Evolutionary conservation across 305 asterid species (phyloP), one percentile per base, ranked within the genome.

Genomic region (Fraxinus nigra): DNA sequence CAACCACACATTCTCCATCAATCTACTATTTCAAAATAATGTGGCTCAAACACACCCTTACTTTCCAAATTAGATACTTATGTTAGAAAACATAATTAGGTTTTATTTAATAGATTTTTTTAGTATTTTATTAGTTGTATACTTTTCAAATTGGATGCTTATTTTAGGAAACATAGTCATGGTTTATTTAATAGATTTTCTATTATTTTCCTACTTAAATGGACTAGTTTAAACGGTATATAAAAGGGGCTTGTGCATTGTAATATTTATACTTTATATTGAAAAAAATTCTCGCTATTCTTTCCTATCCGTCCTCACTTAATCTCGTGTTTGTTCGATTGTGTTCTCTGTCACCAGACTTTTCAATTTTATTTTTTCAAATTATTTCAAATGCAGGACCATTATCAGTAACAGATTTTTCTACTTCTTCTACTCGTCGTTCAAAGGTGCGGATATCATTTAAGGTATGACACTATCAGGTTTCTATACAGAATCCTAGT

Each of bases 401-500:
- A 38, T 77, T 84, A 77, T 77, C 87, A 20, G 82, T 81, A 9
- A 32, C 76, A n/a, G 76, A 80, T 63, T 28, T 61, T 77, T 77
- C 87, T 80, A 34, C 76, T 54, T 37, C 78, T 54, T 79, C 75
- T 9, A 75, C 24, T 30, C 51, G 73, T 37, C 77, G 73, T 30
- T 78, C 79, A 11, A 77, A 80, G 72, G 70, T 80, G 79, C 84
- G 84, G 72, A 61, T 80, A 70, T 77, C 82, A 54, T 84, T 67
- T 59, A 77, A 73, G 82, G 84, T 84, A 77, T 11, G 63, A 6
- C 32, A 10, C 59, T 18, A 9, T 20, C 13, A 70, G 13, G 38
- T 72, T 38, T 30, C 26, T 74, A 72, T 8, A 26, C 70, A 32
- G 5, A 40, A 24, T 13, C 56, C n/a, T 40, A 73, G 22, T 30